Percentiles rank a stretch among this genome's conserved stretches.
phyloP scores from a whole-genome alignment of 257 asterid species.

The Plantago ovata region DNA sequence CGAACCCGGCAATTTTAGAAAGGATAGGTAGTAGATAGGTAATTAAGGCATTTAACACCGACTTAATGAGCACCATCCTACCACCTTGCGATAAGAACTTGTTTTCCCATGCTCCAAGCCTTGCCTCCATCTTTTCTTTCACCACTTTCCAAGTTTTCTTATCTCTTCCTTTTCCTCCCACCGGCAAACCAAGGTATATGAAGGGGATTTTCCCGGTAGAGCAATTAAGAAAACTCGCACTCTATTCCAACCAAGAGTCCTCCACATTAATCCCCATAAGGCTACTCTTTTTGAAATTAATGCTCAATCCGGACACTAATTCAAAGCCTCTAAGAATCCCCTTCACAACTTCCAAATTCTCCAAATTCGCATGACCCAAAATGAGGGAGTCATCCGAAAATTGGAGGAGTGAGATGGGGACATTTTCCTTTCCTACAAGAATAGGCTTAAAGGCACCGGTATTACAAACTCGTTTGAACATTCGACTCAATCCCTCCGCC shows the following conservation, averaged over 20 bases:
- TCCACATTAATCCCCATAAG: neutral
- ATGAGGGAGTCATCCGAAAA: neutral
- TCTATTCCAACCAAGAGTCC: neutral
- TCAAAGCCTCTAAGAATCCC: neutral
- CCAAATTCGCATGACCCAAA: neutral
- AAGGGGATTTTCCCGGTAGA: neutral
- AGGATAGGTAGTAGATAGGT: neutral
- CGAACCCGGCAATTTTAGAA: neutral
- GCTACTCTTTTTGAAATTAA: no score
- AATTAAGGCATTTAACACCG: neutral
- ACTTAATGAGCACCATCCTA: no score
- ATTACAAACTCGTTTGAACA: neutral
- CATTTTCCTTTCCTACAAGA: neutral
- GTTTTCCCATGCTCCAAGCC: neutral
- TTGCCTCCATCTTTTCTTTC: no score
- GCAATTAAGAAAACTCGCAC: neutral
- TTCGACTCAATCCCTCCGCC: neutral
- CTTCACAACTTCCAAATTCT: no score
- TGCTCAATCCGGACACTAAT: neutral
- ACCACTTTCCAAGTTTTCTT: neutral
- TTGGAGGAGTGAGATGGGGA: neutral
- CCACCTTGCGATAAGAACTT: neutral
- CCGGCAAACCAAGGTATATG: neutral
- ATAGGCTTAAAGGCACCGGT: neutral
- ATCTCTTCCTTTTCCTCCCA: neutral